Evolutionary conservation across 257 asterid genomes (phyloP).

Genomic region (Fraxinus quadrangulata): DNA sequence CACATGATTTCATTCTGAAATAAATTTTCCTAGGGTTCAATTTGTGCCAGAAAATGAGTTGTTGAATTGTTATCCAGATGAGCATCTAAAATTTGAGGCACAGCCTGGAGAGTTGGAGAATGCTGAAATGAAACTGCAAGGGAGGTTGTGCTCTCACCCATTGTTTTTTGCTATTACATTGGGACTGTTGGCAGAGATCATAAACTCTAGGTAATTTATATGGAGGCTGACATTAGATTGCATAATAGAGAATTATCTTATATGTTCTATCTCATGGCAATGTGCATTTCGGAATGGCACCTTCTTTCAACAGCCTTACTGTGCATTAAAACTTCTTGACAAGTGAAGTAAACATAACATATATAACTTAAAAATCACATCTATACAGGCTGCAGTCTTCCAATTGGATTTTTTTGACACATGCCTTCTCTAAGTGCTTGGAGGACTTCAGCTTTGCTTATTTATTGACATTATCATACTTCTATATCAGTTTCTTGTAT

Average conservation of each 20-base stretch:
- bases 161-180: conserved; percentile 83
- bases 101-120: conserved; percentile 35
- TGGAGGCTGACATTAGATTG: conserved; percentile 14
- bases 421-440: not conserved
- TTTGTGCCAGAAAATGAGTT: conserved; percentile 11
- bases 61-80: conserved; percentile 44
- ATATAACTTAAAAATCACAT: conserved; percentile 6
- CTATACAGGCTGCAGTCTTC: not conserved
- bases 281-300: conserved; percentile 9
- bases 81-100: conserved; percentile 39
- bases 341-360: not conserved
- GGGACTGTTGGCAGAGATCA: conserved; percentile 85
- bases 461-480: conserved; percentile 3
- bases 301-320: not conserved
- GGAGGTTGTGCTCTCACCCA: conserved; percentile 63
- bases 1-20: conserved; percentile 15
- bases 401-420: not conserved
- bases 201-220: conserved; percentile 77
- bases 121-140: conserved; percentile 38
- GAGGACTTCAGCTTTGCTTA: not conserved
- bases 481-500: not conserved
- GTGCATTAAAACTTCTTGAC: not conserved
- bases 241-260: conserved; percentile 6
- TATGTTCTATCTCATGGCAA: not conserved
- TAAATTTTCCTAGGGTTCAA: not conserved